Conservation (phyloP, 73 alveolate genomes). For the Paramecium primaurelia region DNA sequence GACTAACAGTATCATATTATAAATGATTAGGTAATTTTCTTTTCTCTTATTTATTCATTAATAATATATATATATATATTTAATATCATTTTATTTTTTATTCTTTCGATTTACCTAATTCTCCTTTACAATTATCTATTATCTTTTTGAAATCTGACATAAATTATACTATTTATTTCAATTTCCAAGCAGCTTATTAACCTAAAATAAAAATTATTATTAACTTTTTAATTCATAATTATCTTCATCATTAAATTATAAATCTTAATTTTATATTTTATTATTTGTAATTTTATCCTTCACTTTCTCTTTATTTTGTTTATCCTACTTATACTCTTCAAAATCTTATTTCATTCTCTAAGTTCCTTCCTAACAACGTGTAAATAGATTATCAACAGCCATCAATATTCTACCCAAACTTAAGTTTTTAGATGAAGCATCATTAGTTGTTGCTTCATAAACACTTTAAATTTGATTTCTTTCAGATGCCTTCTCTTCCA, state of each 20-base stretch:
- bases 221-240: conserved; percentile 49
- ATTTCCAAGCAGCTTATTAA: neutral
- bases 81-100: conserved; percentile 24
- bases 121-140: conserved; percentile 19
- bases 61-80: neutral
- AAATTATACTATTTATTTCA: neutral
- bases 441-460: conserved; percentile 42
- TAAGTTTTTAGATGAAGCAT: conserved; percentile 40
- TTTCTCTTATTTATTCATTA: conserved; percentile 48
- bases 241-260: conserved; percentile 42
- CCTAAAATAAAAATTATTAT: neutral
- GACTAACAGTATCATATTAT: conserved; percentile 80
- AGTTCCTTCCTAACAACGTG: conserved; percentile 49
- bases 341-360: conserved; percentile 49
- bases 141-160: conserved; percentile 41
- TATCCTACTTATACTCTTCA: conserved; percentile 46
- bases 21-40: conserved; percentile 56
- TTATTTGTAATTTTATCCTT: conserved; percentile 18
- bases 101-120: neutral
- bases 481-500: conserved; percentile 56
- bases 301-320: conserved; percentile 44
- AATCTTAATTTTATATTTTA: conserved; percentile 29
- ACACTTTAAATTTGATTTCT: conserved; percentile 32
- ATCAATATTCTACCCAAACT: conserved; percentile 53
- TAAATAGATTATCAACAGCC: conserved; percentile 59